Base-by-base conservation (phyloP, 352 stramenopile genomes). In the Phytophthora ohioensis region DNA sequence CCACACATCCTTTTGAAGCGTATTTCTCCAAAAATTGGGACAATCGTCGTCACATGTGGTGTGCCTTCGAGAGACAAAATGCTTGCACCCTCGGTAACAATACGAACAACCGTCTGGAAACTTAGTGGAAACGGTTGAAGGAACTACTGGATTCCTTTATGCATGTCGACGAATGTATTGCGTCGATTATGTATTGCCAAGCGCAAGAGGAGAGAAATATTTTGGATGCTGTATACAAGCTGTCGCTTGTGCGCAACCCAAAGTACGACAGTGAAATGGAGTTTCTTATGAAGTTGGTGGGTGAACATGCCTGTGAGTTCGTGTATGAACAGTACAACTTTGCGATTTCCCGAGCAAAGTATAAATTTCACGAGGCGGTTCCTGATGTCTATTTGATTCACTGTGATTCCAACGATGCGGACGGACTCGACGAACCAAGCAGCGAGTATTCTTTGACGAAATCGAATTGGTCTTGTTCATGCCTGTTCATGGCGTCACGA, bases 1-100 rank as follows among this genome's bases (percentile, higher is more conserved):
- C n/a, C 34, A 69, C 42, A 27, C 46, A 68, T 51, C 46, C 38
- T 0, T 76, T 81, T 52, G 59, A 70, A 10, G 10, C 31, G 0
- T 75, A 80, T 30, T 70, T 77, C 55, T 35, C 10, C 0, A 71
- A 72, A 21, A 80, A 73, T 21, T 80, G 59, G 69, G 55, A 74
- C 13, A 39, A 6, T 12, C 73, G 64, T 46, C 12, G 35, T 1
- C 31, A 51, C 2, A 42, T 66, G 45, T 75, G 64, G 69, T 77
- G 64, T 6, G 51, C 64, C 0, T 73, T 64, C 32, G 41, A 56
- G 11, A 56, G 54, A 1, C n/a, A 69, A 21, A 71, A 68, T 41
- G 48, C 47, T 38, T 48, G 62, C 8, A 75, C 55, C n/a, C 17
- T 75, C 4, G 60, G 57, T 0, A 80, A 66, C 60, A 69, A 78